phyloP scores from a whole-genome alignment of 2,329 filamentous ascomycete species.

The Penicillium sp. region DNA sequence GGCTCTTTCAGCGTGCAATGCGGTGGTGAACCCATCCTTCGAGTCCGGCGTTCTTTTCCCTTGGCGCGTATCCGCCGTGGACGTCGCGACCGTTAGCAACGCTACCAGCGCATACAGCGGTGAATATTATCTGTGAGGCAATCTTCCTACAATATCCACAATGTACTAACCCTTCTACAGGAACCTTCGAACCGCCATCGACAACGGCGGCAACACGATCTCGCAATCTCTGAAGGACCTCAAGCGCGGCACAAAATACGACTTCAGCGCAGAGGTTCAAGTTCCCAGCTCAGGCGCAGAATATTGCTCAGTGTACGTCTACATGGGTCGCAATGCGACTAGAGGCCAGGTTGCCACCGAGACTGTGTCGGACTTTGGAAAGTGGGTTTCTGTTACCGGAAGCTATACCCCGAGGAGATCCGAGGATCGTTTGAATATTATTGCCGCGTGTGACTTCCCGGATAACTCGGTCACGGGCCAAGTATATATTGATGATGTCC shows the following conservation, averaged over 20 bases:
- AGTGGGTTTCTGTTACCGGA: conserved; percentile 20
- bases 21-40: conserved; percentile 23
- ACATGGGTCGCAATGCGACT: conserved; percentile 19
- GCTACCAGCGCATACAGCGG: conserved; percentile 17
- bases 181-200: conserved; percentile 19
- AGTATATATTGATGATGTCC: conserved; percentile 26
- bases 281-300: conserved; percentile 5
- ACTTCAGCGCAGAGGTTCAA: conserved; percentile 16
- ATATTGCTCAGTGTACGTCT: conserved; percentile 19
- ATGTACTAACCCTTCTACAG: conserved; percentile 2
- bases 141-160: too few species aligned
- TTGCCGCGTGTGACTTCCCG: conserved; percentile 17
- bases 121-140: conserved; percentile 20
- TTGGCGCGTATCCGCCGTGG: conserved; percentile 19
- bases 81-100: conserved; percentile 20
- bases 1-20: conserved; percentile 20
- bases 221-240: conserved; percentile 19
- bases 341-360: conserved; percentile 9
- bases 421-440: conserved; percentile 15
- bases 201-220: conserved; percentile 20
- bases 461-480: conserved; percentile 16
- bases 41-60: conserved; percentile 21
- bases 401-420: conserved; percentile 13
- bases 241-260: conserved; percentile 13
- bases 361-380: conserved; percentile 7